Percentiles rank a stretch among this genome's conserved stretches.
phyloP scores from a whole-genome alignment of 768 basidiomycete species.

The Phaeolepiota aurea region DNA sequence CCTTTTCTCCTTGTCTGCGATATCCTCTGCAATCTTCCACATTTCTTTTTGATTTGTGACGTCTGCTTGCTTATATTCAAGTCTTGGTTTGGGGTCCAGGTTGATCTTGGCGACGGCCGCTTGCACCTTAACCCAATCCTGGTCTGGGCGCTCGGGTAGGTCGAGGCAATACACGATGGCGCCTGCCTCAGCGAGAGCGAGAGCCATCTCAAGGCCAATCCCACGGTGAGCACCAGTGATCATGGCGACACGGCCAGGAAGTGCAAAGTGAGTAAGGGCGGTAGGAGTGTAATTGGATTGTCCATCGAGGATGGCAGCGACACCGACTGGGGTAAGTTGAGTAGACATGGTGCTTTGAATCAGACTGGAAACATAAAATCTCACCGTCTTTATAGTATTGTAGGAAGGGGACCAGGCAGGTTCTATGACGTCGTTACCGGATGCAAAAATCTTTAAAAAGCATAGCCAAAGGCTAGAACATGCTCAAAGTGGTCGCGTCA shows the following conservation, averaged over 20 bases:
- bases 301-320: background rate
- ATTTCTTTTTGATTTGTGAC: slow-evolving; percentile 45
- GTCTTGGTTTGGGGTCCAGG: slow-evolving; percentile 16
- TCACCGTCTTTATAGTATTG: too few relatives aligned
- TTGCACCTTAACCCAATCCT: slow-evolving; percentile 40
- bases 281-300: background rate
- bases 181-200: slow-evolving; percentile 18
- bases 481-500: too few relatives aligned
- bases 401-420: too few relatives aligned
- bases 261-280: background rate
- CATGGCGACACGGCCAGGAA: background rate
- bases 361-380: too few relatives aligned
- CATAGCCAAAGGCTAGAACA: too few relatives aligned
- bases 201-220: slow-evolving; percentile 19
- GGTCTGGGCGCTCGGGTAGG: slow-evolving; percentile 36
- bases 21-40: slow-evolving; percentile 40
- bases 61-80: slow-evolving; percentile 45
- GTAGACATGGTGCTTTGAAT: too few relatives aligned
- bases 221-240: slow-evolving; percentile 13
- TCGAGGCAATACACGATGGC: slow-evolving; percentile 53
- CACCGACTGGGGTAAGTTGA: background rate
- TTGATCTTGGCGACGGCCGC: slow-evolving; percentile 30
- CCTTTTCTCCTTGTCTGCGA: slow-evolving; percentile 50
- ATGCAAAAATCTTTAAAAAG: too few relatives aligned
- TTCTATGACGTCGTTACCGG: too few relatives aligned